Percentiles rank a stretch among this genome's conserved stretches.
These are phyloP conservation scores for Filosporella fistucella DNA, from an alignment of 495 filamentous ascomycete genomes.

Conservation along the genomic window DNA sequence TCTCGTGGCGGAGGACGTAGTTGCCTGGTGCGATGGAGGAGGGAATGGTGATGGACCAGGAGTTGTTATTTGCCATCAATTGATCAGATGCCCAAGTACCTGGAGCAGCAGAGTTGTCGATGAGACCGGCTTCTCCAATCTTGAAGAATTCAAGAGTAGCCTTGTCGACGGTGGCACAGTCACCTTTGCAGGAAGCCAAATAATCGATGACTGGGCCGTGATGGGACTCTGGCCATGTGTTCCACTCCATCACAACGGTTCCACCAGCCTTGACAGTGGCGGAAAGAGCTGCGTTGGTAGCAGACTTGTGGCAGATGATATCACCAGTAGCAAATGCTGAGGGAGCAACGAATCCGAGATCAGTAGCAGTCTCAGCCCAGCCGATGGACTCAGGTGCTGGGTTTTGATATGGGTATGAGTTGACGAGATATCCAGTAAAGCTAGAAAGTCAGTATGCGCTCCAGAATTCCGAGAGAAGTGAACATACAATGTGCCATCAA, in stretches of 20 bases:
- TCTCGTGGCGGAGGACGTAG: conserved; percentile 78
- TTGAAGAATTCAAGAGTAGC: conserved; percentile 74
- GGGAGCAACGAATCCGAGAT: conserved; percentile 49
- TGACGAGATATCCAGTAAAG: conserved; percentile 7
- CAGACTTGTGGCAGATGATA: conserved; percentile 46
- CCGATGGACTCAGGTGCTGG: conserved; percentile 37
- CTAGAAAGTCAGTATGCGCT: neutral
- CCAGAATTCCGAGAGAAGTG: neutral
- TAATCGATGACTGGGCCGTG: conserved; percentile 66
- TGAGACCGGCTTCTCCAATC: conserved; percentile 61
- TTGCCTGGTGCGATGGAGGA: conserved; percentile 56
- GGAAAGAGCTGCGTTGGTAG: conserved; percentile 33
- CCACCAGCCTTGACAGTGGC: conserved; percentile 39
- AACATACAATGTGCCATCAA: conserved; percentile 40
- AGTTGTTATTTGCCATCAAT: conserved; percentile 62
- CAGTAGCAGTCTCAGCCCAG: conserved; percentile 35
- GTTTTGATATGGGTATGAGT: conserved; percentile 4
- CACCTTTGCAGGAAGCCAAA: conserved; percentile 15
- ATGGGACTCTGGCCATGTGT: conserved; percentile 30
- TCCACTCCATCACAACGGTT: conserved; percentile 37
- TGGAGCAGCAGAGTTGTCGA: conserved; percentile 37
- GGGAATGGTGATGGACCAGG: conserved; percentile 67
- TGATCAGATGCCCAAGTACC: conserved; percentile 65
- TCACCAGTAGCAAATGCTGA: conserved; percentile 33
- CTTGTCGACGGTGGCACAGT: conserved; percentile 41